Conservation (phyloP, 371 early-diverging fungal genomes). For the Mortierella sp. region DNA sequence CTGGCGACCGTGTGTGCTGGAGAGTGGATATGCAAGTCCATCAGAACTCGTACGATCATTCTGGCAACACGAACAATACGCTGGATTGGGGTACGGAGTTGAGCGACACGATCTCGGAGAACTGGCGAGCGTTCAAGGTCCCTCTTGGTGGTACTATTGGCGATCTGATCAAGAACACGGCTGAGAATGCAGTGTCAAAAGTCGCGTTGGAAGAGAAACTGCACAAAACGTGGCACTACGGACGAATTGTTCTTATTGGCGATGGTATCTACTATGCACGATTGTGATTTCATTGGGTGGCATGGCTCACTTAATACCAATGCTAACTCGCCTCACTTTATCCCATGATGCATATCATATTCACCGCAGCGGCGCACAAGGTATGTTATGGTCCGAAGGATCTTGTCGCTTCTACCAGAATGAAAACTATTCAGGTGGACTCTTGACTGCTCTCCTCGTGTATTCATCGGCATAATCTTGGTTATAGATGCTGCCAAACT, state of each 20-base stretch:
- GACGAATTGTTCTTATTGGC: slow-evolving; percentile 21
- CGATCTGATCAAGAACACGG: slow-evolving; percentile 10
- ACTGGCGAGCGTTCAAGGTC: slow-evolving; percentile 10
- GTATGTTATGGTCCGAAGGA: not conserved
- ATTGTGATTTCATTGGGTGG: not conserved
- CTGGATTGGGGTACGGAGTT: slow-evolving; percentile 24
- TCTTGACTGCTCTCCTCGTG: too few relatives aligned
- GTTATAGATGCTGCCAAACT: slow-evolving; percentile 26
- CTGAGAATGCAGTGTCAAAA: slow-evolving; percentile 8
- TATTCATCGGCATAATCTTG: too few relatives aligned
- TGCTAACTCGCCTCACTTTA: too few relatives aligned
- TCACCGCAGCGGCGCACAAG: slow-evolving; percentile 21
- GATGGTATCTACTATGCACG: slow-evolving; percentile 13
- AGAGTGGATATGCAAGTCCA: slow-evolving; percentile 25
- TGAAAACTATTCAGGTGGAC: too few relatives aligned
- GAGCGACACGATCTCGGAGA: slow-evolving; percentile 5
- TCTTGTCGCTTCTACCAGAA: not conserved
- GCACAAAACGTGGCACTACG: slow-evolving; percentile 24
- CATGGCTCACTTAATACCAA: too few relatives aligned
- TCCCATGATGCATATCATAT: too few relatives aligned
- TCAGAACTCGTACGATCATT: not conserved
- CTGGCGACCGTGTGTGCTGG: slow-evolving; percentile 28
- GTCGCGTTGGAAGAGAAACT: slow-evolving; percentile 32
- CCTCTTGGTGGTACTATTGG: slow-evolving; percentile 22
- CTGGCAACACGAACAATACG: slow-evolving; percentile 4